Evolutionary conservation across 176 grass and related monocot species (phyloP).

Genomic region (Metroxylon sagu): DNA sequence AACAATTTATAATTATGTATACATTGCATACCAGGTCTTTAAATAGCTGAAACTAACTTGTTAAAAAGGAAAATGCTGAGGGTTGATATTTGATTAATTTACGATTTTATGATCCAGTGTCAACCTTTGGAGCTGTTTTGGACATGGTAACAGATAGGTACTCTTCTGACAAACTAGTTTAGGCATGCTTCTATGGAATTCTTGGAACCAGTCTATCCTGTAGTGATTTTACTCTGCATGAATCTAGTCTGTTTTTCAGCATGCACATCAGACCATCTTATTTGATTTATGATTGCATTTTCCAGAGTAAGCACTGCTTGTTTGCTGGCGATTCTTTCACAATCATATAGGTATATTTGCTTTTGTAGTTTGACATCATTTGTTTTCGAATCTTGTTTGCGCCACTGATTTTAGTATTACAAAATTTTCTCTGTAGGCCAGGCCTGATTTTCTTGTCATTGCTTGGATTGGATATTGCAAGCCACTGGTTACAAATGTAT

Average conservation of each 20-base stretch:
- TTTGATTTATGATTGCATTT: slow-evolving; percentile 11
- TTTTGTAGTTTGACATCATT: background rate
- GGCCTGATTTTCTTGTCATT: slow-evolving; percentile 79
- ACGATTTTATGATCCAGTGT: slow-evolving; percentile 45
- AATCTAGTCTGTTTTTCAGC: background rate
- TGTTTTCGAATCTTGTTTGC: background rate
- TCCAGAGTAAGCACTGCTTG: slow-evolving; percentile 97
- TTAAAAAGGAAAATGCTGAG: background rate
- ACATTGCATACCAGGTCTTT: too few species aligned
- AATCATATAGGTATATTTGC: slow-evolving; percentile 65
- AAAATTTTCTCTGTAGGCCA: slow-evolving; percentile 47
- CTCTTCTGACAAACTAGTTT: slow-evolving; percentile 11
- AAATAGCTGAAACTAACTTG: too few species aligned
- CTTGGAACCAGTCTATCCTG: background rate
- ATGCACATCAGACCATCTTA: background rate
- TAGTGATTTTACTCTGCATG: background rate
- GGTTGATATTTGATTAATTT: background rate
- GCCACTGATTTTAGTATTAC: background rate
- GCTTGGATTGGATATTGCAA: slow-evolving; percentile 85
- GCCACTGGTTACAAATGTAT: slow-evolving; percentile 98
- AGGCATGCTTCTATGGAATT: background rate
- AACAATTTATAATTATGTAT: too few species aligned
- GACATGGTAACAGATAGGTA: slow-evolving; percentile 99
- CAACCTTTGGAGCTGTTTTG: slow-evolving; percentile 96
- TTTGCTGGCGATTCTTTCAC: slow-evolving; percentile 79